Percentiles rank a stretch among this genome's conserved stretches.
Conservation (phyloP, 140 eudicot genomes). For the Bidens hawaiensis region DNA sequence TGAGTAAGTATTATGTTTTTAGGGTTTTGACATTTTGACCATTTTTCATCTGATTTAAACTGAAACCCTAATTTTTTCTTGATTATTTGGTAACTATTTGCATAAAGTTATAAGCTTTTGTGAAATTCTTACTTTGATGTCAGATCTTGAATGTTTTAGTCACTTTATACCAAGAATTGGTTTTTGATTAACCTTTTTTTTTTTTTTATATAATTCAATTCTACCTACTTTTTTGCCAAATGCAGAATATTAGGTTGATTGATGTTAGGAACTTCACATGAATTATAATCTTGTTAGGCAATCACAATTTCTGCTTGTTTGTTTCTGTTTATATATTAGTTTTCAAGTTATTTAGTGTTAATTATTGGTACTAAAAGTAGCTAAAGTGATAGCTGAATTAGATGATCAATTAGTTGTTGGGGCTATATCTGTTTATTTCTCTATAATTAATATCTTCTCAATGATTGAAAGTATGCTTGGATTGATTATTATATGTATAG, state of each 20-base stretch:
- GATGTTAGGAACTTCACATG: slow-evolving; percentile 24
- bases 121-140: slow-evolving; percentile 1
- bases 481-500: slow-evolving; percentile 20
- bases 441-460: slow-evolving; percentile 12
- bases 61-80: slow-evolving; percentile 2
- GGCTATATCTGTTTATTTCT: slow-evolving; percentile 20
- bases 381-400: slow-evolving; percentile 11
- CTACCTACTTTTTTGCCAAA: slow-evolving; percentile 28
- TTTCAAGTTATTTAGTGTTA: not conserved
- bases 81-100: not conserved
- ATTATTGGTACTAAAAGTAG: slow-evolving; percentile 19
- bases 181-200: not conserved
- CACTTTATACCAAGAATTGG: slow-evolving; percentile 13
- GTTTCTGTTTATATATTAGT: slow-evolving; percentile 17
- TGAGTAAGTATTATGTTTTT: slow-evolving; percentile 3
- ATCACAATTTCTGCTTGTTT: slow-evolving; percentile 23
- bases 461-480: slow-evolving; percentile 6
- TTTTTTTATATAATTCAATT: not conserved
- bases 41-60: slow-evolving; percentile 10
- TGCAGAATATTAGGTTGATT: slow-evolving; percentile 42
- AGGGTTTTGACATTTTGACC: slow-evolving; percentile 16
- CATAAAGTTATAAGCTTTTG: slow-evolving; percentile 13
- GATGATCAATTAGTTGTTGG: slow-evolving; percentile 28
- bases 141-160: not conserved
- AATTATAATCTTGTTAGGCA: slow-evolving; percentile 30